Evolutionary conservation across 441 rosid genomes (phyloP), one percentile per base, ranked within the genome.

Genomic region (Erysimum pusillum): DNA sequence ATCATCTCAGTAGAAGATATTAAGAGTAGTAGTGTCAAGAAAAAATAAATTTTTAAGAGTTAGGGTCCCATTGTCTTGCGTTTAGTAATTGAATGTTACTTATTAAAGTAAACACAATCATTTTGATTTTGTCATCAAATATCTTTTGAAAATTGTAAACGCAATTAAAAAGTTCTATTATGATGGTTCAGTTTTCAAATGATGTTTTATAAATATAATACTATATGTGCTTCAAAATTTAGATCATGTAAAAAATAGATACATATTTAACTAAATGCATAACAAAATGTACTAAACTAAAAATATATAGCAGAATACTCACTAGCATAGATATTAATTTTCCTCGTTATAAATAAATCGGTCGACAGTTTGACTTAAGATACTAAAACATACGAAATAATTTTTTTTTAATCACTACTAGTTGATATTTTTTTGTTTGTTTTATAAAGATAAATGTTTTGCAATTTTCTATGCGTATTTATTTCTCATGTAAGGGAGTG

Each of bases 21-120:
- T 69, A 76, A 46, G 44, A 25, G 28, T 25, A 66, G 66, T 57
- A 9, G 1, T 34, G 7, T 34, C 35, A 34, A 34, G 0, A 34
- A 6, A 34, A 34, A 6, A 34, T 51, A 25, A 60, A 74, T 74
- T 57, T 66, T 74, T 66, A 74, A 62, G 51, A 69, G 69, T 45
- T 62, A 69, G 49, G 70, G 79, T 62, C 79, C 64, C 58, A 35
- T 62, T 44, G 32, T 11, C 32, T 52, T 62, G 75, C 63, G 63
- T 41, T 20, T 5, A 9, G 31, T 76, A 42, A 18, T 49, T 22
- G 22, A 31, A 32, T 62, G 38, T 57, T 56, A 20, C 73, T 59
- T 67, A 59, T 7, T 18, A 18, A 0, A 48, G 52, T 58, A 36
- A 51, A 49, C 46, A 31, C 11, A 75, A 67, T 75, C 68, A 56